These are phyloP conservation scores for Silene uniflora DNA, from an alignment of 148 eudicot genomes.

Conservation along the genomic window DNA sequence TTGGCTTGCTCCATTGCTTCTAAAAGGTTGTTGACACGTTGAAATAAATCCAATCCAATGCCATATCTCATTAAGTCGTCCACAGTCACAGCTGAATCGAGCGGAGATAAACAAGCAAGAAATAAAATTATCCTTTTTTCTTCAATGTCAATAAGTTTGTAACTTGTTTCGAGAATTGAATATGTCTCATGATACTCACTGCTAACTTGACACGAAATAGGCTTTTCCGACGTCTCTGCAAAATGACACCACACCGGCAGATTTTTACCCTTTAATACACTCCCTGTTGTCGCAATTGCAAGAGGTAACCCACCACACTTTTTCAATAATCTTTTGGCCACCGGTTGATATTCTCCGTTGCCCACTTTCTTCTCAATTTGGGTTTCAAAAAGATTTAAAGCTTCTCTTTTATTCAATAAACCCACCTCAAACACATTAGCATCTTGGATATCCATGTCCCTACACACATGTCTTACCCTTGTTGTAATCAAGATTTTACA, in stretches of 20 bases:
- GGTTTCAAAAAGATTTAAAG: background rate
- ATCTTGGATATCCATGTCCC: background rate
- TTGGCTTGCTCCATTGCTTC: conserved; percentile 19
- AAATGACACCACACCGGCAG: conserved; percentile 9
- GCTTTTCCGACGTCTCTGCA: conserved; percentile 2
- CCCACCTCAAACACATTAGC: background rate
- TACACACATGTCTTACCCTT: conserved; percentile 7
- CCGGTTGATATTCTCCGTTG: background rate
- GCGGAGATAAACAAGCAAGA: conserved; percentile 22
- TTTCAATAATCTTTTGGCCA: background rate
- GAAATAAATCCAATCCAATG: conserved; percentile 19
- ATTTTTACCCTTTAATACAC: conserved; percentile 4
- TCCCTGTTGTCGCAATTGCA: conserved; percentile 6
- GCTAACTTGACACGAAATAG: conserved; percentile 1
- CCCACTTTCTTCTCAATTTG: background rate
- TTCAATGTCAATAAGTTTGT: conserved; percentile 18
- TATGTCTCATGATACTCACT: background rate
- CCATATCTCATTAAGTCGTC: conserved; percentile 23
- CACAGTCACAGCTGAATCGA: conserved; percentile 1
- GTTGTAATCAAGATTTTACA: conserved; percentile 19
- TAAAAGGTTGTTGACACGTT: background rate
- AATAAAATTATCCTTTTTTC: conserved; percentile 18
- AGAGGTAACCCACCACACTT: conserved; percentile 22
- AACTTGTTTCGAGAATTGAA: conserved; percentile 15
- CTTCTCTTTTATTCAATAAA: background rate